phyloP scores from a whole-genome alignment of 2,329 filamentous ascomycete genomes.

The Pestalotiopsis sp. region DNA sequence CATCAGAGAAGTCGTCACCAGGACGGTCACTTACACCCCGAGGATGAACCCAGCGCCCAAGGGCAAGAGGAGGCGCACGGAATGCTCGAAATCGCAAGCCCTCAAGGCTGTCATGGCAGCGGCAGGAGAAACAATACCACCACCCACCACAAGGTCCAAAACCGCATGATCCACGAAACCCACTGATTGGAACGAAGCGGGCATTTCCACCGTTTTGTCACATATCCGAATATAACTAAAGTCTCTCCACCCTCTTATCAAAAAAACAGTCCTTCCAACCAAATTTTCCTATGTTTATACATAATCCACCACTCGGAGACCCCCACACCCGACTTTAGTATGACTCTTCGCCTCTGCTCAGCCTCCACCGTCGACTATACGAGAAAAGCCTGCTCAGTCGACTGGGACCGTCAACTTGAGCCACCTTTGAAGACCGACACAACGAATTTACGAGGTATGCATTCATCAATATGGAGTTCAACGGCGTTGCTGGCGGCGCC shows the following conservation, averaged over 20 bases:
- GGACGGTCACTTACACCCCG: constrained; percentile 89
- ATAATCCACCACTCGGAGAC: background rate
- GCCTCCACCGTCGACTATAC: constrained; percentile 5
- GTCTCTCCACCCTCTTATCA: constrained; percentile 18
- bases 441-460: constrained; percentile 24
- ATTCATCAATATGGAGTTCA: constrained; percentile 25
- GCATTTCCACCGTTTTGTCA: constrained; percentile 11
- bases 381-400: constrained; percentile 9
- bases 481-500: constrained; percentile 28
- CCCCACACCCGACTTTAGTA: background rate
- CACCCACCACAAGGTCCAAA: constrained; percentile 24
- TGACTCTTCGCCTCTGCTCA: background rate
- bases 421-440: constrained; percentile 15
- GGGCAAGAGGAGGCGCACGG: constrained; percentile 81
- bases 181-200: constrained; percentile 6
- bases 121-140: constrained; percentile 1
- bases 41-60: constrained; percentile 85
- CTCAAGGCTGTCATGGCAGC: constrained; percentile 15
- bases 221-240: constrained; percentile 25
- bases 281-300: constrained; percentile 21
- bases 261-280: constrained; percentile 12
- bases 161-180: constrained; percentile 21
- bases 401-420: background rate
- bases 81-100: constrained; percentile 26
- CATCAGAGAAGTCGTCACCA: constrained; percentile 89